Evolutionary conservation across 2,329 filamentous ascomycete species (phyloP).

Genomic region (Colletotrichum limetticola): DNA sequence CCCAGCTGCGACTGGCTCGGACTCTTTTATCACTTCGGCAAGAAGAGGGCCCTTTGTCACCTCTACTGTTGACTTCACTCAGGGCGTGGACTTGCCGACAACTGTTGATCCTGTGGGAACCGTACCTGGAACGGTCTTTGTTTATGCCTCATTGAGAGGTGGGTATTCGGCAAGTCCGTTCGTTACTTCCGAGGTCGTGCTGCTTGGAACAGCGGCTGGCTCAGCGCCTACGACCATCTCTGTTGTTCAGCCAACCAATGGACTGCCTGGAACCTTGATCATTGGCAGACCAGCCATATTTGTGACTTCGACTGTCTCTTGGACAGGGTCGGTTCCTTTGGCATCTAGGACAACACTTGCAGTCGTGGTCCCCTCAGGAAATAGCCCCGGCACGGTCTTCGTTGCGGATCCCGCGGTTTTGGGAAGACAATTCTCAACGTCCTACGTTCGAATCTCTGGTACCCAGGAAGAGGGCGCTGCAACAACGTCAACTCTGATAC

Average conservation of each 20-base stretch:
- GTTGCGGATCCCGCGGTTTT: slow-evolving; percentile 22
- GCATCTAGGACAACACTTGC: slow-evolving; percentile 7
- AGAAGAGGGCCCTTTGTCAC: background rate
- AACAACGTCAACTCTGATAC: slow-evolving; percentile 3
- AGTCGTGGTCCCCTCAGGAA: slow-evolving; percentile 2
- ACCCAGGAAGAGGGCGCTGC: background rate
- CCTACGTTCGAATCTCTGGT: background rate
- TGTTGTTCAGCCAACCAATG: slow-evolving; percentile 8
- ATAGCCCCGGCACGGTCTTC: slow-evolving; percentile 25
- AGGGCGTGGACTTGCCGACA: background rate
- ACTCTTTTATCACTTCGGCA: slow-evolving; percentile 10
- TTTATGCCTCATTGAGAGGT: slow-evolving; percentile 7
- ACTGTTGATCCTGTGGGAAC: background rate
- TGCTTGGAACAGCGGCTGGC: background rate
- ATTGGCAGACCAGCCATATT: slow-evolving; percentile 20
- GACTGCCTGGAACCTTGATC: slow-evolving; percentile 29
- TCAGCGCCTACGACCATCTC: background rate
- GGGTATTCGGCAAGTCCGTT: background rate
- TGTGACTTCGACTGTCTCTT: slow-evolving; percentile 26
- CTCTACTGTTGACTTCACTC: background rate
- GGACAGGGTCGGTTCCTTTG: background rate
- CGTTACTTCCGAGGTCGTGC: slow-evolving; percentile 6
- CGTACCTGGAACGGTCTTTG: background rate
- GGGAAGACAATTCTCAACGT: background rate
- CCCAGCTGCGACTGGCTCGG: background rate